phyloP scores from a whole-genome alignment of 2,329 filamentous ascomycete genomes.

The Trichoderma sp. region DNA sequence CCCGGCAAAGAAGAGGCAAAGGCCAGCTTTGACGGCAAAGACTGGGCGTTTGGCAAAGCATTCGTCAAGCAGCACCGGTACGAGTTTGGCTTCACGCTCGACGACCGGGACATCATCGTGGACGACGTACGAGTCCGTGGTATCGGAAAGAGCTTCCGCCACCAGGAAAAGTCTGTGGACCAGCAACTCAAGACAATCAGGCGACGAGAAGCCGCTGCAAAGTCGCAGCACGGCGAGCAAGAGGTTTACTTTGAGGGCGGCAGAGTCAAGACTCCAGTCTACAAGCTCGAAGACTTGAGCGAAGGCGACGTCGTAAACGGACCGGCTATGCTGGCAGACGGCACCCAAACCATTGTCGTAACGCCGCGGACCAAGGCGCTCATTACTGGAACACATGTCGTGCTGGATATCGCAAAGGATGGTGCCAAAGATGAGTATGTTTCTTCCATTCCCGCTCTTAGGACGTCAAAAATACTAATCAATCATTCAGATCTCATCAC shows the following conservation, averaged over 20 bases:
- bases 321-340: slow-evolving; percentile 83
- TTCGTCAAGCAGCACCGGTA: slow-evolving; percentile 88
- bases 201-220: slow-evolving; percentile 55
- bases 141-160: slow-evolving; percentile 84
- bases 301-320: slow-evolving; percentile 74
- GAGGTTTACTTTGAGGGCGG: slow-evolving; percentile 85
- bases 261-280: slow-evolving; percentile 75
- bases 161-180: slow-evolving; percentile 79
- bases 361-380: slow-evolving; percentile 75
- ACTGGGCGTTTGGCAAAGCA: slow-evolving; percentile 81
- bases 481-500: slow-evolving; percentile 28
- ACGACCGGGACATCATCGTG: slow-evolving; percentile 82
- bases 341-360: slow-evolving; percentile 89
- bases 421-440: slow-evolving; percentile 41
- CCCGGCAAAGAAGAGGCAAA: slow-evolving; percentile 64
- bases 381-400: slow-evolving; percentile 81
- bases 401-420: slow-evolving; percentile 76
- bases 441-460: not conserved
- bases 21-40: slow-evolving; percentile 61
- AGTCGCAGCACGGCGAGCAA: slow-evolving; percentile 66
- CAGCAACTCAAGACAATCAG: slow-evolving; percentile 74
- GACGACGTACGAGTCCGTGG: slow-evolving; percentile 87
- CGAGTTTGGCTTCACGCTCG: slow-evolving; percentile 88
- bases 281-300: slow-evolving; percentile 73
- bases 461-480: not conserved